Base-by-base conservation (phyloP, 805 yeast species). In the Kurtzmaniella cleridarum region DNA sequence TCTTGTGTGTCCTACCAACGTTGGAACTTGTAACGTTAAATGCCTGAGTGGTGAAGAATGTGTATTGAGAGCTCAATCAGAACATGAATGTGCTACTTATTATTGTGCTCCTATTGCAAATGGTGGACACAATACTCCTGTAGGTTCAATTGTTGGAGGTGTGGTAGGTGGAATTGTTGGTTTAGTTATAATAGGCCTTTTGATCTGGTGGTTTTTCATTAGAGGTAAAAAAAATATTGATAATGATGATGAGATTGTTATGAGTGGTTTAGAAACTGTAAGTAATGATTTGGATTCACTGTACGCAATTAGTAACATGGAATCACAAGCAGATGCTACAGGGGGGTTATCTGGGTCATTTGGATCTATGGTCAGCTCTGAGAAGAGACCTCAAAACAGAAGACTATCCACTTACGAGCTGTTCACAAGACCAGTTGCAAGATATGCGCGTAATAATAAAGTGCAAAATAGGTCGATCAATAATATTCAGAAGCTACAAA, bases 61-160 rank as follows among this genome's bases (percentile, higher is more conserved):
- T 35, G 44, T 43, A 18, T 50, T 44, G 35, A 36, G 48, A 17
- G 31, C 55, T 3, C 55, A 37, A 20, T 47, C 64, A 2, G 59
- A 66, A 40, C 30, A 45, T 9, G 34, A 40, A 29, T 62, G 67
- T 49, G 49, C 62, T 4, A 44, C 39, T 27, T 50, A 43, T 38
- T 47, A 43, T 39, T 63, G 68, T 47, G 47, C 44, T 9, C 34
- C 50, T 1, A 34, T 38, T 6, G 51, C 41, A 9, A 30, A 34
- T 11, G 8, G 36, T 15, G 20, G 41, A n/a, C 38, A 33, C n/a
- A 18, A 43, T 27, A 31, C 53, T 1, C 55, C 60, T 11, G 46
- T 64, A 13, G 73, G 73, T 10, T 68, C 59, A 4, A 59, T 67
- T 14, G 70, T 62, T 2, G 74, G 74, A 11, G 74, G 73, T 10